Conservation (phyloP, 768 basidiomycete genomes). For the Rhodotorula diobovata region DNA sequence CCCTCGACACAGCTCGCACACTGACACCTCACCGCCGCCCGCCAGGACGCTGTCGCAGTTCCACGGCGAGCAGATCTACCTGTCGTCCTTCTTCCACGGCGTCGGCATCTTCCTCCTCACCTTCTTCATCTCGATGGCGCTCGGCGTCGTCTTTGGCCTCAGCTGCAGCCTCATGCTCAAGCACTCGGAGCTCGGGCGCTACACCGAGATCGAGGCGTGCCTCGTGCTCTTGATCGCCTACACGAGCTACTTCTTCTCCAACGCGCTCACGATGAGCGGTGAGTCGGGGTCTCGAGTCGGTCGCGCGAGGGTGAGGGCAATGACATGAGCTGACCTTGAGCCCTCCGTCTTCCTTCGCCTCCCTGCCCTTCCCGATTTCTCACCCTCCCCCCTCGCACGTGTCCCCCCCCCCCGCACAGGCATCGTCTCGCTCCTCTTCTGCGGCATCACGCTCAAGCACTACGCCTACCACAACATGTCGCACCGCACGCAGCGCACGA, state of each 20-base stretch:
- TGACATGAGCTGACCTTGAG: too few species aligned
- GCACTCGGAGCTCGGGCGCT: slow-evolving; percentile 72
- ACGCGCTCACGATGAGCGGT: slow-evolving; percentile 73
- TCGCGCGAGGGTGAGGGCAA: too few species aligned
- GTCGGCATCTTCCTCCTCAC: slow-evolving; percentile 96
- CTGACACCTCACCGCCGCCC: neutral
- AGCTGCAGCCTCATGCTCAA: slow-evolving; percentile 87
- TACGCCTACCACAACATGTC: slow-evolving; percentile 99
- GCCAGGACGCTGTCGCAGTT: slow-evolving; percentile 83
- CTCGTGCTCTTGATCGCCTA: slow-evolving; percentile 90
- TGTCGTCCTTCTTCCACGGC: slow-evolving; percentile 87
- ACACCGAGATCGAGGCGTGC: slow-evolving; percentile 95
- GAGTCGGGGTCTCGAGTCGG: too few species aligned
- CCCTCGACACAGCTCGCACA: slow-evolving; percentile 1
- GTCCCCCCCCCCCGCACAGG: slow-evolving; percentile 50
- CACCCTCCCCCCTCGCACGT: neutral
- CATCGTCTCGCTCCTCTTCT: slow-evolving; percentile 95
- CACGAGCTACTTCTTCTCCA: slow-evolving; percentile 98
- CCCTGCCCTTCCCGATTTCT: too few species aligned
- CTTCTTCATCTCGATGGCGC: slow-evolving; percentile 88
- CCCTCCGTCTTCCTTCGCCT: neutral
- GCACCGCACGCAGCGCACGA: slow-evolving; percentile 81
- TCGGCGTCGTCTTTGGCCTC: slow-evolving; percentile 87
- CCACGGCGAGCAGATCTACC: slow-evolving; percentile 75
- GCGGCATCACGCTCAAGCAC: slow-evolving; percentile 97